A percentile compares a stretch with the other conserved stretches of the same genome.
Evolutionary conservation across 2,329 filamentous ascomycete species (phyloP).

Genomic region (Cytospora paraplurivora): DNA sequence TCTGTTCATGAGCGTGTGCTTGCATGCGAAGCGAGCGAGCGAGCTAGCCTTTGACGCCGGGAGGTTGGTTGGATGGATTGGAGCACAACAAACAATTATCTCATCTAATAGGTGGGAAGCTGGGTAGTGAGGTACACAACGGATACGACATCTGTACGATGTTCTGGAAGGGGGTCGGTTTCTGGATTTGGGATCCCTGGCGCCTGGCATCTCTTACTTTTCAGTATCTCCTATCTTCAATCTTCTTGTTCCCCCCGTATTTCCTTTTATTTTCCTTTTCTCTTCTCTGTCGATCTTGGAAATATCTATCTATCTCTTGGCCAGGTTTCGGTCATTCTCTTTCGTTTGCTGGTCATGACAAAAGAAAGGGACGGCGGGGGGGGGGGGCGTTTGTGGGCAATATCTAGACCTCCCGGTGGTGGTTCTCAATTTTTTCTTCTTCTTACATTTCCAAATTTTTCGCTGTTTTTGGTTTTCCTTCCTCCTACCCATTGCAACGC

Average conservation of each 20-base stretch:
- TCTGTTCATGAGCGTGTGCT: background rate
- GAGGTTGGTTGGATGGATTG: background rate
- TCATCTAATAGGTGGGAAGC: background rate
- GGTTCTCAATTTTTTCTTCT: background rate
- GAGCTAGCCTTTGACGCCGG: background rate
- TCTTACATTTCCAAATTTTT: background rate
- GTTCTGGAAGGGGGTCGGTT: background rate
- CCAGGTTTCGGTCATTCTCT: background rate
- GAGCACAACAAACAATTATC: background rate
- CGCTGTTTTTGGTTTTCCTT: too few species aligned
- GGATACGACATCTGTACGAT: background rate
- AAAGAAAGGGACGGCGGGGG: conserved; percentile 4
- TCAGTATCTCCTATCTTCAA: background rate
- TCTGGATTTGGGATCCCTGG: background rate
- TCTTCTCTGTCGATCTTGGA: background rate
- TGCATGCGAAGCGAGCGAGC: background rate
- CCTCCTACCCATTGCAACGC: background rate
- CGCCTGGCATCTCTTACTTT: background rate
- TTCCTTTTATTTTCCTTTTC: too few species aligned
- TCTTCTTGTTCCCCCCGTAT: too few species aligned
- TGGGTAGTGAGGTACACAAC: background rate
- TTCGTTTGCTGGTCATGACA: background rate
- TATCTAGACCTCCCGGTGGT: conserved; percentile 11
- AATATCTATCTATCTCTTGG: background rate
- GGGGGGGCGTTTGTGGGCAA: conserved; percentile 19